Conservation (phyloP, 805 yeast species). For the Suhomyces faveliae region DNA sequence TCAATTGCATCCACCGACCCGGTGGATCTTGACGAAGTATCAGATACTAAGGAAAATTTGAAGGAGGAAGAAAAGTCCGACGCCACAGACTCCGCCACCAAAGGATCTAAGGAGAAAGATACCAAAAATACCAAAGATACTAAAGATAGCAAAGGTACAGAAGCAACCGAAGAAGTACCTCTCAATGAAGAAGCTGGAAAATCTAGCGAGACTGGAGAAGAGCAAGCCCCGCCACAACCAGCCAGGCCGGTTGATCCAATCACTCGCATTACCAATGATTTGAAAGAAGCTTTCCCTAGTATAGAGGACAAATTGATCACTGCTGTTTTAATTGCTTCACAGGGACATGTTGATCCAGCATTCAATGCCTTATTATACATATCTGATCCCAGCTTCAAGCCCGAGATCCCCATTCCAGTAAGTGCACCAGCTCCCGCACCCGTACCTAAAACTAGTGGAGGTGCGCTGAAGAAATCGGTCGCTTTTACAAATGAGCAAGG, state of each 20-base stretch:
- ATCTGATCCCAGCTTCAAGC: constrained; percentile 66
- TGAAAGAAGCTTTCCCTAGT: constrained; percentile 84
- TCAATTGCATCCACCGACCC: background rate
- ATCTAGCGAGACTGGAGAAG: constrained; percentile 5
- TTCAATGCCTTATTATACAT: constrained; percentile 82
- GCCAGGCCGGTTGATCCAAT: constrained; percentile 64
- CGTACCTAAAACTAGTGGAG: constrained; percentile 19
- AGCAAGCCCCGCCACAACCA: constrained; percentile 37
- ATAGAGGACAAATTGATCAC: constrained; percentile 68
- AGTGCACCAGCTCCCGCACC: constrained; percentile 17
- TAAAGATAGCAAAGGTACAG: constrained; percentile 3
- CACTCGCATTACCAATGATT: constrained; percentile 52
- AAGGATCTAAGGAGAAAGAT: background rate
- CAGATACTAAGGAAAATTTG: background rate
- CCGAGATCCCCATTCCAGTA: constrained; percentile 45
- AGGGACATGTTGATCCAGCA: constrained; percentile 77
- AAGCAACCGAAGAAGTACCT: constrained; percentile 3
- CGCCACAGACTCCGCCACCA: background rate
- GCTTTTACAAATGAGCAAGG: constrained; percentile 9
- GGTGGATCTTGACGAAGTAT: background rate
- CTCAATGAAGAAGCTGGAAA: constrained; percentile 7
- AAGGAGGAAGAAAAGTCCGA: constrained; percentile 1
- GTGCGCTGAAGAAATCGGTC: background rate
- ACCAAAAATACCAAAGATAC: constrained; percentile 2
- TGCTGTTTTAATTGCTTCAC: constrained; percentile 83